These are phyloP conservation scores for Tulasnella sp. DNA, from an alignment of 768 basidiomycete genomes.

Conservation along the genomic window DNA sequence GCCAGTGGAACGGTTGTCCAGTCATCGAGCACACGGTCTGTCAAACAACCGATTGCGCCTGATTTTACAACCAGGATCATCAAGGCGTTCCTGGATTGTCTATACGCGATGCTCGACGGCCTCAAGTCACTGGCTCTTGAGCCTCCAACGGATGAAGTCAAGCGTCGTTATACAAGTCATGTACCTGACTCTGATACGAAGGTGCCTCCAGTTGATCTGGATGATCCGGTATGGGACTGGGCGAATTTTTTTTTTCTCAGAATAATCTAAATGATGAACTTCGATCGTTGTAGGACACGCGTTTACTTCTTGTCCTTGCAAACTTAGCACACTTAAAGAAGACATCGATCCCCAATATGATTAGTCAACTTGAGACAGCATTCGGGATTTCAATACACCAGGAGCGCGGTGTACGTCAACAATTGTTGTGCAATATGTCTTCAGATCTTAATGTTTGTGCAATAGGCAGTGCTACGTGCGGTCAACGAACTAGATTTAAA, in stretches of 20 bases:
- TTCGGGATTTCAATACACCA: constrained; percentile 58
- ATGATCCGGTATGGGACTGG: constrained; percentile 21
- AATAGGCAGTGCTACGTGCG: constrained; percentile 27
- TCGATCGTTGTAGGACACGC: constrained; percentile 50
- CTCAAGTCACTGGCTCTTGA: constrained; percentile 28
- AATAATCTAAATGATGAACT: constrained; percentile 7
- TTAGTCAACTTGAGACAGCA: constrained; percentile 62
- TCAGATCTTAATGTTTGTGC: neutral
- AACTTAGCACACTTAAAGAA: constrained; percentile 71
- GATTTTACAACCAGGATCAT: constrained; percentile 63
- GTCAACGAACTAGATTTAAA: constrained; percentile 76
- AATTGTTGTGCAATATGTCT: neutral
- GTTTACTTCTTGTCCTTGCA: constrained; percentile 76
- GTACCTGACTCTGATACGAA: constrained; percentile 20
- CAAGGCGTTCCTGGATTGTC: constrained; percentile 66
- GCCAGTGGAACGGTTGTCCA: constrained; percentile 52
- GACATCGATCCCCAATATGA: constrained; percentile 60
- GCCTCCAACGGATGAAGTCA: neutral
- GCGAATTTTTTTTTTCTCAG: constrained; percentile 20
- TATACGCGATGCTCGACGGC: constrained; percentile 75
- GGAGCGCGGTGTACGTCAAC: constrained; percentile 51
- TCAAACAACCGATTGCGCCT: constrained; percentile 48
- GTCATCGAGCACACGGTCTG: constrained; percentile 35
- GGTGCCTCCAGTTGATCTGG: constrained; percentile 8
- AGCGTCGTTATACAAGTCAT: too few species aligned